Evolutionary conservation across 2,329 filamentous ascomycete species (phyloP).

Genomic region (Fusarium sp.): DNA sequence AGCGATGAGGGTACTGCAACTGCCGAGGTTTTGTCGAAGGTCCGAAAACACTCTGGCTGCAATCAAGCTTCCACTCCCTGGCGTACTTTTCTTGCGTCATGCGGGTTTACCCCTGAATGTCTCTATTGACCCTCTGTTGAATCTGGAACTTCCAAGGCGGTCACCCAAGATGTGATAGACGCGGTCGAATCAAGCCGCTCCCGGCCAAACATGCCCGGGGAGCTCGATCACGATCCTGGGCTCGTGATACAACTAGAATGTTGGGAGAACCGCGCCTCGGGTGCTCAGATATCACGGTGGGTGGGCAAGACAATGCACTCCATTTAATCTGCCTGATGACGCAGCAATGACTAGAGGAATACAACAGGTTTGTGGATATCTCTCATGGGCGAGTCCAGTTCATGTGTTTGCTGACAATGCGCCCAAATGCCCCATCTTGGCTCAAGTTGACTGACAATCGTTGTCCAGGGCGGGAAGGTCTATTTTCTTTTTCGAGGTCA

Average conservation of each 20-base stretch:
- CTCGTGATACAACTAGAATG: background rate
- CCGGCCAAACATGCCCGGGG: background rate
- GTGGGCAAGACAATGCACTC: background rate
- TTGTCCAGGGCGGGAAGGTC: background rate
- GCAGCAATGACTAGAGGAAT: constrained; percentile 2
- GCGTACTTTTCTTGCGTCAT: background rate
- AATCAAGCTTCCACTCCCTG: background rate
- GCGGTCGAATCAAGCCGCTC: background rate
- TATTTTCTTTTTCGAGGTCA: background rate
- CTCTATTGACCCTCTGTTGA: background rate
- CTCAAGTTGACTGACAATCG: background rate
- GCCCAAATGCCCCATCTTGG: background rate
- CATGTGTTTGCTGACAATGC: background rate
- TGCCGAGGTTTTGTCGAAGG: background rate
- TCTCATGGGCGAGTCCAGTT: background rate
- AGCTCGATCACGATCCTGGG: background rate
- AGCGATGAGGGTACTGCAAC: background rate
- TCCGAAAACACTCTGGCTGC: background rate
- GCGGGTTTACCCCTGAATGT: constrained; percentile 4
- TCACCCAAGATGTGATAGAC: background rate
- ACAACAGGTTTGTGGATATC: background rate
- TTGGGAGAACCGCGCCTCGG: background rate
- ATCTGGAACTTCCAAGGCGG: background rate
- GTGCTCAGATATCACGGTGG: background rate
- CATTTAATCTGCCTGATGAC: constrained; percentile 21